phyloP scores from a whole-genome alignment of 345 rosid genomes.

The Chamaenerion angustifolium region DNA sequence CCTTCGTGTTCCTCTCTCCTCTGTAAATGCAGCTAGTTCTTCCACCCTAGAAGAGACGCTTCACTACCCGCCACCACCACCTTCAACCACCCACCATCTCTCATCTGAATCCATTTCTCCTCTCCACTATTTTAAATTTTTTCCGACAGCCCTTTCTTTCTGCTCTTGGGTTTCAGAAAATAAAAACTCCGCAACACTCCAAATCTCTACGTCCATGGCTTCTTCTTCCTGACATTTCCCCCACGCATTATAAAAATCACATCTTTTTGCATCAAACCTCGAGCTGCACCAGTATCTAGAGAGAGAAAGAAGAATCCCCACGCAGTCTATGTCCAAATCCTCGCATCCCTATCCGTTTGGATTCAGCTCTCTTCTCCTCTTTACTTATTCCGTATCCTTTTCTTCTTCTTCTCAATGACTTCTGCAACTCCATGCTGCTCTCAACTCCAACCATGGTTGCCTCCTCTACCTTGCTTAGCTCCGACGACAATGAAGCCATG shows the following conservation, averaged over 20 bases:
- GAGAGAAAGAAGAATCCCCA: no score
- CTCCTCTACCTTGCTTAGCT: slow-evolving; percentile 3
- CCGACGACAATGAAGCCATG: not conserved
- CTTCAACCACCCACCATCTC: no score
- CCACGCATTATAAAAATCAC: no score
- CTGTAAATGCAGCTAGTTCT: slow-evolving; percentile 9
- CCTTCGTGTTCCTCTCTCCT: slow-evolving; percentile 3
- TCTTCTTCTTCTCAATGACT: not conserved
- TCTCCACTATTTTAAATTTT: slow-evolving; percentile 3
- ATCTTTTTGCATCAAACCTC: no score
- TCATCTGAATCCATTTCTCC: no score
- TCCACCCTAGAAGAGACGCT: slow-evolving; percentile 24
- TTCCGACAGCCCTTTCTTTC: not conserved
- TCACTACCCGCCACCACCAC: slow-evolving; percentile 17
- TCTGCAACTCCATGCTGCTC: not conserved
- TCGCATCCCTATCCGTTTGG: no score
- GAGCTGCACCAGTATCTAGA: no score
- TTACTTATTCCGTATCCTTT: not conserved
- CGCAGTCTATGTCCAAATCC: no score
- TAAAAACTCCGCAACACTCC: not conserved
- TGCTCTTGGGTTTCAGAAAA: not conserved
- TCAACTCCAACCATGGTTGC: not conserved
- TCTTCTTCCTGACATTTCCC: no score
- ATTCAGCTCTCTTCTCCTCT: no score
- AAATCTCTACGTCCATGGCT: not conserved